Evolutionary conservation across 2,329 filamentous ascomycete species (phyloP).

Genomic region (Xylaria sp.): DNA sequence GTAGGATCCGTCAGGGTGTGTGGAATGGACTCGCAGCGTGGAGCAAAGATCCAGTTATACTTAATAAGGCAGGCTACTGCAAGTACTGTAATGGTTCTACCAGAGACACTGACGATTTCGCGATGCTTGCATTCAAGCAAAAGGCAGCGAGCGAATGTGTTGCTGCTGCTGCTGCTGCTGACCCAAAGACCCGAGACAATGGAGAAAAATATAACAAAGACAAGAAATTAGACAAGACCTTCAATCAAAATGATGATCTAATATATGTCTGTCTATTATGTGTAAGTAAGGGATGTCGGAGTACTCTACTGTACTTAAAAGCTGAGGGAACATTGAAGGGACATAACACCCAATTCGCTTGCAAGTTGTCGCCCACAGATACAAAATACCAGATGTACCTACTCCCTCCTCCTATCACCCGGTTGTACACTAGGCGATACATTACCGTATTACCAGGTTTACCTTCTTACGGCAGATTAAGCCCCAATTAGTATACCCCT

Average conservation of each 20-base stretch:
- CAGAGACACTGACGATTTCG: slow-evolving; percentile 17
- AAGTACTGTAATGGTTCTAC: background rate
- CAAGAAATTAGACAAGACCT: background rate
- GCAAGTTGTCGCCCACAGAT: no score
- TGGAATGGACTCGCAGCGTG: slow-evolving; percentile 19
- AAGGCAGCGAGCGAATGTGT: slow-evolving; percentile 10
- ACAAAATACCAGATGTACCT: no score
- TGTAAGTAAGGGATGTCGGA: background rate
- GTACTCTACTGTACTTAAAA: background rate
- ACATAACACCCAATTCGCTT: no score
- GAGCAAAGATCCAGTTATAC: slow-evolving; percentile 28
- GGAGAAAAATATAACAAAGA: slow-evolving; percentile 4
- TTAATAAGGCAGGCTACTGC: slow-evolving; percentile 15
- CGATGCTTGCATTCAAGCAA: slow-evolving; percentile 13
- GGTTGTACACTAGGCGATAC: background rate
- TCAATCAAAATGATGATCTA: slow-evolving; percentile 28
- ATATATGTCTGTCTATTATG: background rate
- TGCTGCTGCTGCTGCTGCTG: slow-evolving; percentile 4
- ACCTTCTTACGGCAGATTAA: background rate
- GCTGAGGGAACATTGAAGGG: background rate
- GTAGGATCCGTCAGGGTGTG: slow-evolving; percentile 33
- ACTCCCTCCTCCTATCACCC: background rate
- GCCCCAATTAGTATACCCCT: slow-evolving; percentile 6
- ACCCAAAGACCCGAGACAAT: slow-evolving; percentile 24
- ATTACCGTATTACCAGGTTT: no score